Conservation (phyloP, 2,329 filamentous ascomycete genomes). For the Immersiporthe knoxdaviesiana region DNA sequence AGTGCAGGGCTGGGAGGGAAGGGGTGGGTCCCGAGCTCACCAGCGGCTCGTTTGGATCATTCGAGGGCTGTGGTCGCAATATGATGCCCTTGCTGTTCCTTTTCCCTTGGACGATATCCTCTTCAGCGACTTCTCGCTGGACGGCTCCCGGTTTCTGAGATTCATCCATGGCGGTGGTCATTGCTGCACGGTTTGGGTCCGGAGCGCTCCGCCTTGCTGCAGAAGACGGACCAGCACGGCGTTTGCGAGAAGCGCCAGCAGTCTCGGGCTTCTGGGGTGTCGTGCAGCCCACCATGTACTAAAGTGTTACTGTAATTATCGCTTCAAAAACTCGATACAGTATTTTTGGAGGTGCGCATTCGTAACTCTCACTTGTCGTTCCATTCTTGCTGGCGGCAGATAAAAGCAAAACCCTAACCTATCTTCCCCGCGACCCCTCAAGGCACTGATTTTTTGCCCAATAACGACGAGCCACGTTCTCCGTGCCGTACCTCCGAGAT, state of each 20-base stretch:
- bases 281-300: background rate
- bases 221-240: background rate
- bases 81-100: constrained; percentile 5
- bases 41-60: constrained; percentile 17
- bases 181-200: background rate
- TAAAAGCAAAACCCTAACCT: background rate
- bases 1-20: no score
- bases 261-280: background rate
- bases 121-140: constrained; percentile 5
- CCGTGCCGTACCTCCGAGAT: constrained; percentile 9
- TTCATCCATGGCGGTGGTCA: background rate
- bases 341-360: background rate
- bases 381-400: background rate
- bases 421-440: background rate
- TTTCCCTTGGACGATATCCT: constrained; percentile 2
- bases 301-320: no score
- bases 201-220: background rate
- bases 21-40: background rate
- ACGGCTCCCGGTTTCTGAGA: background rate
- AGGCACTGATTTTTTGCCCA: background rate
- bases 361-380: background rate
- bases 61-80: constrained; percentile 16
- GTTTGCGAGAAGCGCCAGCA: background rate
- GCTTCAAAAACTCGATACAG: background rate
- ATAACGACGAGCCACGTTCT: background rate